Percentiles rank a stretch among this genome's conserved stretches.
Conservation (phyloP, 2,329 filamentous ascomycete genomes). For the Talaromyces marneffei region DNA sequence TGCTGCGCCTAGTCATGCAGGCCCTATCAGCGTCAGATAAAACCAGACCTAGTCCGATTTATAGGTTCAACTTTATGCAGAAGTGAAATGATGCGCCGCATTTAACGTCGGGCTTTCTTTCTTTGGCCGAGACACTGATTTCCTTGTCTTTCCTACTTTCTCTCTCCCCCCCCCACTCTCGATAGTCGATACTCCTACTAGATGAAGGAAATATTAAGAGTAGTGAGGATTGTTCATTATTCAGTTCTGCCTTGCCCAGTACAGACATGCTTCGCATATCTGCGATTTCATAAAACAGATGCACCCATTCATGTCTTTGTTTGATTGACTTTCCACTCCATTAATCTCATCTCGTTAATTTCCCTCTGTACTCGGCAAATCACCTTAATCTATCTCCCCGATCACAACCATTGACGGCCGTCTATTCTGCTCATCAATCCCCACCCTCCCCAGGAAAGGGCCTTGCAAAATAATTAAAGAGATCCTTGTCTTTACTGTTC, state of each 20-base stretch:
- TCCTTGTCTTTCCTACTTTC: background rate
- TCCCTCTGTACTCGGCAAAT: background rate
- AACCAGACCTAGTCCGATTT: constrained; percentile 11
- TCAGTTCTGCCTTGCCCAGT: background rate
- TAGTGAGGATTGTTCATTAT: constrained; percentile 1
- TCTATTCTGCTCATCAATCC: constrained; percentile 5
- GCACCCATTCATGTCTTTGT: background rate
- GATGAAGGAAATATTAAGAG: constrained; percentile 11
- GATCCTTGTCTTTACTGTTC: constrained; percentile 3
- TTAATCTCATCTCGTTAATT: background rate
- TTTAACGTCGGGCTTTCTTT: constrained; percentile 11
- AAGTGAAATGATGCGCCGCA: constrained; percentile 15
- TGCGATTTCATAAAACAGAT: background rate
- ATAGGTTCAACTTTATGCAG: constrained; percentile 12
- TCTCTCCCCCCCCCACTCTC: constrained; percentile 3
- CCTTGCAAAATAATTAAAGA: constrained; percentile 9
- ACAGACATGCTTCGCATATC: background rate
- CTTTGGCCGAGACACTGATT: constrained; percentile 10
- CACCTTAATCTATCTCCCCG: background rate
- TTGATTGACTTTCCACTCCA: background rate
- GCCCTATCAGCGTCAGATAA: constrained; percentile 8
- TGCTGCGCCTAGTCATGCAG: constrained; percentile 9
- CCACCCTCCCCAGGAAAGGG: constrained; percentile 5
- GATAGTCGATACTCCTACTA: too few species aligned
- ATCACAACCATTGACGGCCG: constrained; percentile 4